Base-by-base conservation (phyloP, 345 rosid species). In the Gynandropsis gynandra region DNA sequence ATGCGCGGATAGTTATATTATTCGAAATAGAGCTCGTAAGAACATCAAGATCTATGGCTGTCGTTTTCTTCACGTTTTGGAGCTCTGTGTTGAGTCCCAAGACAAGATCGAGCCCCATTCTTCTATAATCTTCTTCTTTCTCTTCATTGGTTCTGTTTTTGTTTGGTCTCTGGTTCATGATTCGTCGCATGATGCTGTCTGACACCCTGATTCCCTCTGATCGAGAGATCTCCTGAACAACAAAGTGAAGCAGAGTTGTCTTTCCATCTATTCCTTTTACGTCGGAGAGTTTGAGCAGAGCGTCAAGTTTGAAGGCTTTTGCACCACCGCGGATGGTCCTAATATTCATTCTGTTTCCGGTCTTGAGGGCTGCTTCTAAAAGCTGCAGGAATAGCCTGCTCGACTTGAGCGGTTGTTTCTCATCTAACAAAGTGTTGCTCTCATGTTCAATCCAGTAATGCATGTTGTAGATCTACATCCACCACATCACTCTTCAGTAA, bases 371-470 rank as follows among this genome's bases (percentile, higher is more conserved):
- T 6, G 97, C 89, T 74, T 92, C 97, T 1, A 92, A 76, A 31
- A 92, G 73, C 69, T 92, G 87, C 42, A 87, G 52, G 77, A 92
- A 92, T 17, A 92, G 74, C 59, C 95, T 77, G 95, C 68, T 80
- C 85, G 62, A 93, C 72, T 74, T 80, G 31, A 93, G 85, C 44
- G 85, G 21, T 73, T 93, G 85, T 74, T 93, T 93, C 78, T 93
- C 99, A 76, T 93, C 97, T 0, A 85, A 39, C 63, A 93, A 55
- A 4, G 94, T 68, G 61, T 88, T 88, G 78, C 97, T 88, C 61
- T 88, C 95, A 46, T 93, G 99, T 63, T 88, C 90, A 41, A 93
- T 88, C 52, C 77, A 83, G 46, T 83, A 93, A 31, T 85, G 77
- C 68, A 69, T 78, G 66, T 88, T 74, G 71, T 64, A 69, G 53